Conservation (phyloP, 163 green algal species). For the Chlamydomonas reinhardtii region DNA sequence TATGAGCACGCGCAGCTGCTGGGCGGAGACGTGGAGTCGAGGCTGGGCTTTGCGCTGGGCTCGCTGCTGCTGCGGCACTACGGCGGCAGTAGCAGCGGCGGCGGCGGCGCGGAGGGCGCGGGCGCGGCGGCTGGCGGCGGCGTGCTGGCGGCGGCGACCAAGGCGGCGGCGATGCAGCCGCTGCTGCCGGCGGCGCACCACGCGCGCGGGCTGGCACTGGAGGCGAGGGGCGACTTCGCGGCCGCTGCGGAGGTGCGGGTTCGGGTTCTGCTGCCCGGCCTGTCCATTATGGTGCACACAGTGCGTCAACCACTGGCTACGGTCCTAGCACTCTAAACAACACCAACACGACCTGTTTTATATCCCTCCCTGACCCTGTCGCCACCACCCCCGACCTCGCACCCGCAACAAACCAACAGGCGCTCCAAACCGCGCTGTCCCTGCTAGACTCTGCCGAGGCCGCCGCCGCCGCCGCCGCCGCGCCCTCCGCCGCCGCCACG, state of each 20-base stretch:
- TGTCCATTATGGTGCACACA: no score
- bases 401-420: neutral
- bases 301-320: no score
- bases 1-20: conserved; percentile 79
- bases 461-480: neutral
- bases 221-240: conserved; percentile 58
- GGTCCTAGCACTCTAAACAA: no score
- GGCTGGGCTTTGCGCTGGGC: conserved; percentile 66
- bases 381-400: no score
- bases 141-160: conserved; percentile 52
- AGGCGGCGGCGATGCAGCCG: conserved; percentile 66
- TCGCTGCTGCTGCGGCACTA: no score
- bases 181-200: conserved; percentile 70
- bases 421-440: neutral
- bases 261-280: no score
- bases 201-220: conserved; percentile 59
- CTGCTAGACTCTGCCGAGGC: neutral
- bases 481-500: neutral
- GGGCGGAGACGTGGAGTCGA: conserved; percentile 71
- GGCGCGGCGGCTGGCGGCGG: neutral
- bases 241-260: conserved; percentile 27
- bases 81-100: neutral
- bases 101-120: neutral
- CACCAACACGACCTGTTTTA: no score
- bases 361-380: no score